Evolutionary conservation across 1,284 basidiomycete genomes (phyloP).

Genomic region (Cryptococcus sp.): DNA sequence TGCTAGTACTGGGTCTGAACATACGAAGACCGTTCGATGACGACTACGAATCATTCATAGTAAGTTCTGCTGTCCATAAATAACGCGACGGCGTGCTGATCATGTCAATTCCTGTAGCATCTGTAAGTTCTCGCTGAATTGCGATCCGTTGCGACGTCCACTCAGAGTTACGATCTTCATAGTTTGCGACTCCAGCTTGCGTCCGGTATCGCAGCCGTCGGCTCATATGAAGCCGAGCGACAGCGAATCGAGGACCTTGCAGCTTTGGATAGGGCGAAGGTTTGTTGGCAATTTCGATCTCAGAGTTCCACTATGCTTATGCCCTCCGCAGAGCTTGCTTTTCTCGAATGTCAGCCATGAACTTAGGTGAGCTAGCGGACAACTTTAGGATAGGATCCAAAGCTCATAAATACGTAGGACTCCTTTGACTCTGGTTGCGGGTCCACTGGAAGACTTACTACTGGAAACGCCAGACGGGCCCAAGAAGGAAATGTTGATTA

Average conservation of each 20-base stretch:
- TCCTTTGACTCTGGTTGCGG: conserved; percentile 52
- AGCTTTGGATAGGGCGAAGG: conserved; percentile 52
- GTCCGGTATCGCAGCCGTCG: conserved; percentile 43
- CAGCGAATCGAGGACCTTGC: conserved; percentile 52
- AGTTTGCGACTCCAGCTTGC: conserved; percentile 41
- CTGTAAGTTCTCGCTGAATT: conserved; percentile 18
- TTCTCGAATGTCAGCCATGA: conserved; percentile 53
- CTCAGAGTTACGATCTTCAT: not conserved
- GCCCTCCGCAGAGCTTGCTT: conserved; percentile 26
- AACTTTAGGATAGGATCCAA: not conserved
- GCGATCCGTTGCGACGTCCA: not conserved
- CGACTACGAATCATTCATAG: conserved; percentile 49
- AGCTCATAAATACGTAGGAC: conserved; percentile 27
- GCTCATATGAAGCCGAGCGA: conserved; percentile 50
- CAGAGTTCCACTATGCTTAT: not conserved
- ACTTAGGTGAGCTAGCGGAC: conserved; percentile 25
- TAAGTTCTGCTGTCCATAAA: conserved; percentile 17
- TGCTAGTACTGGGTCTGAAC: conserved; percentile 53
- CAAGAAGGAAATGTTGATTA: conserved; percentile 42
- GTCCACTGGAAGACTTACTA: conserved; percentile 46
- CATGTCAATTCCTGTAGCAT: conserved; percentile 21
- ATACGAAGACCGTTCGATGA: conserved; percentile 47
- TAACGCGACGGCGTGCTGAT: not conserved
- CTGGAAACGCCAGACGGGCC: conserved; percentile 34
- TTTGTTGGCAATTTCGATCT: conserved; percentile 14